Evolutionary conservation across 1,284 basidiomycete genomes (phyloP).

Genomic region (Cutaneotrichosporon sp.): DNA sequence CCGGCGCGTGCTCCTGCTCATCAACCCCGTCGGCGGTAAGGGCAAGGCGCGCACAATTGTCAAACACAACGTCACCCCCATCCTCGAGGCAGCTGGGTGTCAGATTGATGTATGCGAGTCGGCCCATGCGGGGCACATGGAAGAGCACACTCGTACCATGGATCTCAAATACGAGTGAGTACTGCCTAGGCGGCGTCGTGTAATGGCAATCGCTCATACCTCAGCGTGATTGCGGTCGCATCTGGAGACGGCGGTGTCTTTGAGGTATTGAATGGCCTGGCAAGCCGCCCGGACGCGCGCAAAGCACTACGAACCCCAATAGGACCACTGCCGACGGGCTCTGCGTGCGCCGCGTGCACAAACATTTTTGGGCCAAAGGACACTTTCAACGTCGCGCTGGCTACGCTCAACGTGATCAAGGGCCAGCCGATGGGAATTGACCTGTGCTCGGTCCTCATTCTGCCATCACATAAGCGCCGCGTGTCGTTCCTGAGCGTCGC

Average conservation of each 20-base stretch:
- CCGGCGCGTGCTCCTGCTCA: slow-evolving; percentile 62
- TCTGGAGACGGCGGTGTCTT: slow-evolving; percentile 88
- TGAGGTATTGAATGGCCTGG: slow-evolving; percentile 89
- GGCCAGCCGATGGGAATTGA: slow-evolving; percentile 75
- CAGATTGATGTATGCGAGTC: slow-evolving; percentile 65
- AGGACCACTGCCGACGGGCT: slow-evolving; percentile 75
- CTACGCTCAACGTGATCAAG: slow-evolving; percentile 81
- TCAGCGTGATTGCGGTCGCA: slow-evolving; percentile 65
- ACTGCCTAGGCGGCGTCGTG: not conserved
- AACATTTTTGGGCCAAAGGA: slow-evolving; percentile 52
- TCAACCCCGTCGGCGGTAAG: slow-evolving; percentile 85
- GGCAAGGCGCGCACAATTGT: slow-evolving; percentile 65
- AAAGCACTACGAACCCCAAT: slow-evolving; percentile 71
- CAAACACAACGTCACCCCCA: slow-evolving; percentile 65
- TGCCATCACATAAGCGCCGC: slow-evolving; percentile 43
- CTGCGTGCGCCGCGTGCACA: slow-evolving; percentile 47
- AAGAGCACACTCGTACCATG: slow-evolving; percentile 61
- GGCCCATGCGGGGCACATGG: slow-evolving; percentile 65
- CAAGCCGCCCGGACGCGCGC: slow-evolving; percentile 62
- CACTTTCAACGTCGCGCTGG: slow-evolving; percentile 66
- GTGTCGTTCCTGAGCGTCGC: slow-evolving; percentile 86
- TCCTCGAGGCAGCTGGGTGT: slow-evolving; percentile 72
- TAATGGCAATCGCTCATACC: slow-evolving; percentile 1
- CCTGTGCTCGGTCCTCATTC: slow-evolving; percentile 63
- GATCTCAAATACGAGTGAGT: slow-evolving; percentile 60